phyloP scores from a whole-genome alignment of 2,329 filamentous ascomycete genomes.

The Atkinsonella texensis region DNA sequence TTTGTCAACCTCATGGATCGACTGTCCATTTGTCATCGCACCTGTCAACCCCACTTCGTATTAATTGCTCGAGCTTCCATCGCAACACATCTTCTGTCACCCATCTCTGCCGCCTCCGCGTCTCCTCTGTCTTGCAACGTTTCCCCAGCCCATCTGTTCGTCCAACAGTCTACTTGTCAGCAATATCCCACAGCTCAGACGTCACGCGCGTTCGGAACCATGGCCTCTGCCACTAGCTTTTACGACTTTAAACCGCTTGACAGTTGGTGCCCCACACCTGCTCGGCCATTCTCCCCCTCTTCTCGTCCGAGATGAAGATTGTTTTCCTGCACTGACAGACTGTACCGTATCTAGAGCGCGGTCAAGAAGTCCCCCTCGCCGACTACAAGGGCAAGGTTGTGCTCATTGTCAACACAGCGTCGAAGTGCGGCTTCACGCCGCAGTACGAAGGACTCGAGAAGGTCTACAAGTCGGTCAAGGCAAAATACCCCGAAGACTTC shows the following conservation, averaged over 20 bases:
- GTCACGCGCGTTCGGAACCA: slow-evolving; percentile 13
- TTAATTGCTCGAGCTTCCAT: slow-evolving; percentile 1
- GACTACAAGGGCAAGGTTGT: slow-evolving; percentile 84
- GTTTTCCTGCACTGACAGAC: slow-evolving; percentile 5
- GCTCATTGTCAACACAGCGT: slow-evolving; percentile 93
- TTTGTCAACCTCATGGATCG: slow-evolving; percentile 2
- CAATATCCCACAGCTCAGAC: not conserved
- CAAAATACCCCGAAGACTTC: slow-evolving; percentile 62
- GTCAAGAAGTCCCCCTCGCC: slow-evolving; percentile 55
- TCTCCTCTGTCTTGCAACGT: not conserved
- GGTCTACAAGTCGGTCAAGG: slow-evolving; percentile 69
- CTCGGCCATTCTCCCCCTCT: not conserved
- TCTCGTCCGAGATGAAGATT: not conserved
- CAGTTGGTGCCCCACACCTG: slow-evolving; percentile 35
- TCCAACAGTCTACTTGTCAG: not conserved
- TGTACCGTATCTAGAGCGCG: slow-evolving; percentile 31
- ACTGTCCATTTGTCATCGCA: slow-evolving; percentile 7
- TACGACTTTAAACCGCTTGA: slow-evolving; percentile 78
- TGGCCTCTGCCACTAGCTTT: slow-evolving; percentile 40
- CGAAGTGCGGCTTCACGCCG: slow-evolving; percentile 96
- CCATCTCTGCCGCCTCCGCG: not conserved
- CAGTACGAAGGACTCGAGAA: slow-evolving; percentile 87
- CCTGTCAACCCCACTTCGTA: slow-evolving; percentile 3
- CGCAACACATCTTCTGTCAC: slow-evolving; percentile 1
- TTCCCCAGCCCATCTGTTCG: not conserved